Base-by-base conservation (phyloP, 23 red algal species). In the Chondrus crispus region DNA sequence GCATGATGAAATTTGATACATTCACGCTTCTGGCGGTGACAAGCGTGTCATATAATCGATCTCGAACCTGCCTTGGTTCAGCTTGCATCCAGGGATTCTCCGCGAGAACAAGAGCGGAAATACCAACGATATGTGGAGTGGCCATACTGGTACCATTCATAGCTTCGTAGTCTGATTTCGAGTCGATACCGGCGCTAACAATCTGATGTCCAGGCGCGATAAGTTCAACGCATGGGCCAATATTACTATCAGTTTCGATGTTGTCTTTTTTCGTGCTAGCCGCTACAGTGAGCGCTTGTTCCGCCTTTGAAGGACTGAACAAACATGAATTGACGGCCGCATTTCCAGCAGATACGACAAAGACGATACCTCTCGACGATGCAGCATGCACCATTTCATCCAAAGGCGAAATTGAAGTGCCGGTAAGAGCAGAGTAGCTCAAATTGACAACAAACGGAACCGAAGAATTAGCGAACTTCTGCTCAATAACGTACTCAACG, bases 281-380 rank as follows among this genome's bases (percentile, higher is more conserved):
- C 32, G 84, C 30, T 40, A 87, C 84, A 22, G 84, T 87, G 32
- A 87, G 74, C 6, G 84, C 84, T 38, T 53, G 29, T 40, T 87
- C 46, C 29, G 84, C 84, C 46, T 87, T 87, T 49, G 84, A 87
- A 24, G 88, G 88, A 53, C 76, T 81, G 58, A 83, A 92, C 30
- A 83, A 72, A 64, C 88, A 92, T 39, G 88, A 81, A 71, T 92
- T 83, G 44, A 73, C 73, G 7, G 75, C 88, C 1, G 76, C 53
- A 52, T 92, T 92, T 16, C 88, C 88, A 20, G 88, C 88, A 24
- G 88, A 81, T 10, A 83, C 88, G 24, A 92, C 88, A 41, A 92
- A 62, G 40, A 92, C 43, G 49, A 83, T 83, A 53, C 88, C 88
- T 29, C 39, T 45, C 43, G 46, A 53, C 2, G 76, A 72, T 30